Evolutionary conservation across 1,284 basidiomycete genomes (phyloP).

Genomic region (Malassezia yamatoensis): DNA sequence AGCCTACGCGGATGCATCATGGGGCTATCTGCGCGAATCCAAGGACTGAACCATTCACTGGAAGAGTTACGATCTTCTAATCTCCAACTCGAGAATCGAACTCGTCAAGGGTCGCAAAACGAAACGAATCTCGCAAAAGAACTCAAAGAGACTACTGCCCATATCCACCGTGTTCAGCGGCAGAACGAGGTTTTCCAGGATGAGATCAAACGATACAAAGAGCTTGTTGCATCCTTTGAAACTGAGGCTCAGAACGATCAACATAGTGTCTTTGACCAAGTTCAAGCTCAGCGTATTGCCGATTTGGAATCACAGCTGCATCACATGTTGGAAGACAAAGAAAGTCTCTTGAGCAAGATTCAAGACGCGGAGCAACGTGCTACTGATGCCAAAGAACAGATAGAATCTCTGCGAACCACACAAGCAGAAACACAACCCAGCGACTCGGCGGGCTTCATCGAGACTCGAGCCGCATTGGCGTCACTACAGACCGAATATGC

Average conservation of each 20-base stretch:
- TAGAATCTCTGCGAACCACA: background rate
- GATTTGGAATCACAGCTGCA: slow-evolving; percentile 30
- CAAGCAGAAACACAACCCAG: background rate
- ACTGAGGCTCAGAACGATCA: slow-evolving; percentile 33
- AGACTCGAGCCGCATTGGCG: slow-evolving; percentile 11
- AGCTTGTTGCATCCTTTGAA: slow-evolving; percentile 24
- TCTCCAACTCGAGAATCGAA: slow-evolving; percentile 19
- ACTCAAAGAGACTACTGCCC: slow-evolving; percentile 34
- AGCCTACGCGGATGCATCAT: slow-evolving; percentile 25
- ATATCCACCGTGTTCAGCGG: slow-evolving; percentile 11
- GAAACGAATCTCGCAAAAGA: slow-evolving; percentile 29
- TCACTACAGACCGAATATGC: slow-evolving; percentile 26
- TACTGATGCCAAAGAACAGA: background rate
- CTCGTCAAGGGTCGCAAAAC: slow-evolving; percentile 24
- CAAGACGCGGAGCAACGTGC: slow-evolving; percentile 2
- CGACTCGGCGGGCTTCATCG: slow-evolving; percentile 3
- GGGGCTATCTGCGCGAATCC: slow-evolving; percentile 22
- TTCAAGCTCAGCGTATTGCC: slow-evolving; percentile 34
- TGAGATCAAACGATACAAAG: slow-evolving; percentile 25
- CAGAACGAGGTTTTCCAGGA: slow-evolving; percentile 15
- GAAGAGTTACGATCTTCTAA: slow-evolving; percentile 25
- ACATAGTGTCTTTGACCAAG: slow-evolving; percentile 24
- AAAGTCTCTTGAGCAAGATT: background rate
- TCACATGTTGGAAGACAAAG: slow-evolving; percentile 17
- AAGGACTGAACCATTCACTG: slow-evolving; percentile 15